These are phyloP conservation scores for Cutaneotrichosporon dermatis DNA, from an alignment of 1,284 basidiomycete species.

Conservation along the genomic window DNA sequence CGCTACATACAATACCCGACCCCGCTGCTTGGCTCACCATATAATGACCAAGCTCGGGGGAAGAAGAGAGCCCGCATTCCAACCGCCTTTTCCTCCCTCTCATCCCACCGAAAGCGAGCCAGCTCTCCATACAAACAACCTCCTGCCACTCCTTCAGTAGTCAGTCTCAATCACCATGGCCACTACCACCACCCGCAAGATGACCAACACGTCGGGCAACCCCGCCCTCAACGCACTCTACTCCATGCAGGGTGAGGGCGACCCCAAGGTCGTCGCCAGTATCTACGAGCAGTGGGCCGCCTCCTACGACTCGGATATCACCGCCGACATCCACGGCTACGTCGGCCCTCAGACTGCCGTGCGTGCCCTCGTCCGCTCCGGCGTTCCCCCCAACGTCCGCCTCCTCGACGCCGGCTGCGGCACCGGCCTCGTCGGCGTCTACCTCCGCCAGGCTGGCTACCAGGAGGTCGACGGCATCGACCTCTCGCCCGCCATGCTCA, in stretches of 20 bases:
- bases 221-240: slow-evolving; percentile 5
- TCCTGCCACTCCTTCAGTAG: no score
- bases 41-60: no score
- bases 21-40: no score
- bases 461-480: slow-evolving; percentile 9
- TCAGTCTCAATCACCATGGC: neutral
- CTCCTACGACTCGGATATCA: slow-evolving; percentile 21
- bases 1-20: no score
- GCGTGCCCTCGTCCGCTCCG: neutral
- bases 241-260: neutral
- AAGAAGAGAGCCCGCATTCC: no score
- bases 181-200: neutral
- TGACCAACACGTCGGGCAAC: slow-evolving; percentile 7
- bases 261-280: neutral
- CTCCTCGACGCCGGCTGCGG: slow-evolving; percentile 16
- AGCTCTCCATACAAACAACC: no score
- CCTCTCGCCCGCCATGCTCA: slow-evolving; percentile 11
- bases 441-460: neutral
- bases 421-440: slow-evolving; percentile 12
- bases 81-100: no score
- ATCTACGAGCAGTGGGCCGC: slow-evolving; percentile 36
- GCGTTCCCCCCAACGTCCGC: neutral
- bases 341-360: neutral
- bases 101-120: no score
- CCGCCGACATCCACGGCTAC: neutral